phyloP scores from a whole-genome alignment of 495 filamentous ascomycete species.

The Parathielavia appendiculata region DNA sequence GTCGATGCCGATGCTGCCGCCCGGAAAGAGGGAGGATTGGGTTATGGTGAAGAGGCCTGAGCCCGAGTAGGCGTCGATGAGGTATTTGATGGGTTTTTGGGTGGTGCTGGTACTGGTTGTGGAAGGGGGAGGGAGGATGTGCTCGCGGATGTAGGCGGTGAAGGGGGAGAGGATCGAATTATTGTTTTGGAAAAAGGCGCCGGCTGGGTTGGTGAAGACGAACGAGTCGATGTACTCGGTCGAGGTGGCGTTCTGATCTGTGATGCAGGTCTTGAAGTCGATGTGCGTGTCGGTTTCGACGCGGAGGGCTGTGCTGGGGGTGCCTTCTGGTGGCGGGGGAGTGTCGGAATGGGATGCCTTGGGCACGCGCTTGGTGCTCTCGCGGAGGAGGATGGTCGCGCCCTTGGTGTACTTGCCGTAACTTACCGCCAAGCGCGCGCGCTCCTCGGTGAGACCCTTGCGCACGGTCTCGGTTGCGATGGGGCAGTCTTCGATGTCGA shows the following conservation, averaged over 20 bases:
- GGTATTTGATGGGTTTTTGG: slow-evolving; percentile 57
- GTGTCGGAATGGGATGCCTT: slow-evolving; percentile 39
- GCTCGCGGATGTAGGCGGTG: slow-evolving; percentile 82
- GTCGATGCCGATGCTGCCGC: slow-evolving; percentile 47
- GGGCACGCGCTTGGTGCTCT: slow-evolving; percentile 67
- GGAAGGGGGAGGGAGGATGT: slow-evolving; percentile 55
- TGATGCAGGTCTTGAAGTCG: slow-evolving; percentile 81
- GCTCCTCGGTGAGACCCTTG: slow-evolving; percentile 66
- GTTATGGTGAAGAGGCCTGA: slow-evolving; percentile 96
- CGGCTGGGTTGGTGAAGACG: slow-evolving; percentile 83
- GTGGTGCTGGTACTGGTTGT: slow-evolving; percentile 17
- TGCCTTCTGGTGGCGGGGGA: slow-evolving; percentile 9
- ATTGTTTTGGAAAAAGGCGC: slow-evolving; percentile 98
- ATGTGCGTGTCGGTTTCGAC: slow-evolving; percentile 46
- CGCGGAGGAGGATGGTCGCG: slow-evolving; percentile 82
- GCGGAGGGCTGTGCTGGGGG: slow-evolving; percentile 25
- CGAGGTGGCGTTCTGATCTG: slow-evolving; percentile 70
- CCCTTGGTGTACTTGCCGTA: slow-evolving; percentile 69
- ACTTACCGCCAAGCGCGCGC: slow-evolving; percentile 63
- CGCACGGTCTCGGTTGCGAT: slow-evolving; percentile 84
- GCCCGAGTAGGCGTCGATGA: slow-evolving; percentile 96
- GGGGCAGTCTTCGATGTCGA: slow-evolving; percentile 97
- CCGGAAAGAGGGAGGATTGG: slow-evolving; percentile 69
- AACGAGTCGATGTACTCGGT: slow-evolving; percentile 85
- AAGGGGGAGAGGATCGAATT: slow-evolving; percentile 93